Conservation (phyloP, 257 asterid species). For the Solanum chiquidenum region DNA sequence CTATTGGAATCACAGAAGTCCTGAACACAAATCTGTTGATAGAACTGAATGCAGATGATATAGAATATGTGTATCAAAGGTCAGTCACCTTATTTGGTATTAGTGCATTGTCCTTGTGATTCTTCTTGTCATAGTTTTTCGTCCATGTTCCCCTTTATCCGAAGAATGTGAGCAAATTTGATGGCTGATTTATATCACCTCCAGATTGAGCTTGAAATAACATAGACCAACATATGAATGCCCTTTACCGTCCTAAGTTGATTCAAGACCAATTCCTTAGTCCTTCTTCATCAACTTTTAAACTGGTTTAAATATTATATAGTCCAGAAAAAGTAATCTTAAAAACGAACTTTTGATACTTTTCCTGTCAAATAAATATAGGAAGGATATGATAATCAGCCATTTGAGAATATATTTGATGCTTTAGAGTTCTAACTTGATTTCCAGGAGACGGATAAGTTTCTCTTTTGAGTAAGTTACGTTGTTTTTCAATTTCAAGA, state of each 20-base stretch:
- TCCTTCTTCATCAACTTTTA: not conserved
- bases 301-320: not conserved
- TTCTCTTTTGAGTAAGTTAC: not conserved
- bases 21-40: slow-evolving; percentile 82
- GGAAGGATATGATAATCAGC: not conserved
- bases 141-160: not conserved
- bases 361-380: not conserved
- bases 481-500: not conserved
- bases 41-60: slow-evolving; percentile 90
- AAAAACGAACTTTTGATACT: not conserved
- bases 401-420: not conserved
- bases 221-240: not conserved
- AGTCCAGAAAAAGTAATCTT: not conserved
- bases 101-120: not conserved
- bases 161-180: not conserved
- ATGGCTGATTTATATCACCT: not conserved
- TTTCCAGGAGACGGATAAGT: not conserved
- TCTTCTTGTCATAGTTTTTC: not conserved
- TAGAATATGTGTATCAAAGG: slow-evolving; percentile 93
- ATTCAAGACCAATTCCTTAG: not conserved
- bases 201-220: not conserved
- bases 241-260: not conserved
- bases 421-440: not conserved
- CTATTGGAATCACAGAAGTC: slow-evolving; percentile 88
- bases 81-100: not conserved